These are phyloP conservation scores for Linderina pennispora DNA, from an alignment of 192 early-diverging fungal genomes.

Conservation along the genomic window DNA sequence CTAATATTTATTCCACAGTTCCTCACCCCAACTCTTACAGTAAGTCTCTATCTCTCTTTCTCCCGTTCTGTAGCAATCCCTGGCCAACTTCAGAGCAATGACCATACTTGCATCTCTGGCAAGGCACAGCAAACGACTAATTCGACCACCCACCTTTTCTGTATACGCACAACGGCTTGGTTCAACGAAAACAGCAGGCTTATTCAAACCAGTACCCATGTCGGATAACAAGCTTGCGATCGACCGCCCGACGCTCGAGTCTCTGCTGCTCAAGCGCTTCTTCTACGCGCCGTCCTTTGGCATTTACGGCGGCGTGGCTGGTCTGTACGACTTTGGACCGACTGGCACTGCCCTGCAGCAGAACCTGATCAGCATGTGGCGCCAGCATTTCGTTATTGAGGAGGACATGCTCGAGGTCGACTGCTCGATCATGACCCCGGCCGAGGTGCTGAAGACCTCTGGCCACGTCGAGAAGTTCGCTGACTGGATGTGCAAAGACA, in stretches of 20 bases:
- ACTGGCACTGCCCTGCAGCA: slow-evolving; percentile 87
- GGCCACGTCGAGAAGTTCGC: slow-evolving; percentile 98
- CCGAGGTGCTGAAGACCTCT: slow-evolving; percentile 93
- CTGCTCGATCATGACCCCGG: slow-evolving; percentile 95
- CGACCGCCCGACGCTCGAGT: slow-evolving; percentile 60
- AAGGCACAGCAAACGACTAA: not conserved
- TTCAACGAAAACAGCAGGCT: too few species aligned
- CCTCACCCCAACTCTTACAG: slow-evolving; percentile 4
- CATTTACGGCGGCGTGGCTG: slow-evolving; percentile 94
- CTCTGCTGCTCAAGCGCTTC: slow-evolving; percentile 86
- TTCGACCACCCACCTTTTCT: not conserved
- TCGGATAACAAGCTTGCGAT: slow-evolving; percentile 35
- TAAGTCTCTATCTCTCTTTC: slow-evolving; percentile 1
- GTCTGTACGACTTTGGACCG: slow-evolving; percentile 97
- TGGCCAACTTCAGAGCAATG: too few species aligned
- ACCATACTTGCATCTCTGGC: too few species aligned
- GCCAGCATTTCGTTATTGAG: slow-evolving; percentile 96
- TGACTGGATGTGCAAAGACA: slow-evolving; percentile 98
- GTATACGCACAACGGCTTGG: too few species aligned
- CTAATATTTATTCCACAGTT: not conserved
- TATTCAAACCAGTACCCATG: slow-evolving; percentile 18
- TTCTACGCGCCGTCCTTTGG: slow-evolving; percentile 94
- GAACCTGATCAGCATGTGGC: slow-evolving; percentile 86
- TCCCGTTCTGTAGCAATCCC: too few species aligned
- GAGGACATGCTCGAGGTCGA: slow-evolving; percentile 99